Conservation (phyloP, 352 stramenopile species). For the Thalassiosira exigua region DNA sequence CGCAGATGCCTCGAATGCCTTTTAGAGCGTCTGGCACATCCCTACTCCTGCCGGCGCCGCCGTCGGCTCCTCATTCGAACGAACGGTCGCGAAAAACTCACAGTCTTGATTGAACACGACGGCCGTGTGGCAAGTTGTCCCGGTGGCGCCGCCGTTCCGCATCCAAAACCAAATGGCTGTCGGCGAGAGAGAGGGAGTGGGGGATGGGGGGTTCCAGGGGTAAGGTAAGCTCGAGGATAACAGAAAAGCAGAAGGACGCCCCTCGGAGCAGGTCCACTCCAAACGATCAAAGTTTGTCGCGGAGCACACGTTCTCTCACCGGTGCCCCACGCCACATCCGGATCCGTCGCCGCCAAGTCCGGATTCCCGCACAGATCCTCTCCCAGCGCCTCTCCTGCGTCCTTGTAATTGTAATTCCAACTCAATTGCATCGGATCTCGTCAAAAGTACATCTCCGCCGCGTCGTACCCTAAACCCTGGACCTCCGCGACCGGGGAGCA, state of each 20-base stretch:
- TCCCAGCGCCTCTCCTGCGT: conserved; percentile 16
- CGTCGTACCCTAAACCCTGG: conserved; percentile 6
- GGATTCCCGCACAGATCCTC: conserved; percentile 34
- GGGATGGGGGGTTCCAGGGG: too few relatives aligned
- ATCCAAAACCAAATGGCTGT: conserved; percentile 50
- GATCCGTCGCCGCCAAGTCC: conserved; percentile 40
- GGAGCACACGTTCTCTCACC: background rate
- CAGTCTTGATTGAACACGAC: too few relatives aligned
- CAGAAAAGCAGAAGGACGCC: too few relatives aligned
- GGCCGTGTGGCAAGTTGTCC: too few relatives aligned
- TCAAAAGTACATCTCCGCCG: conserved; percentile 23
- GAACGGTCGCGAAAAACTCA: too few relatives aligned
- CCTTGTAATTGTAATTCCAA: conserved; percentile 62
- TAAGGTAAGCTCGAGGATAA: background rate
- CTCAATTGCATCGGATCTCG: conserved; percentile 28
- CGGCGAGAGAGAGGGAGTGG: background rate
- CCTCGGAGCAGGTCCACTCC: too few relatives aligned
- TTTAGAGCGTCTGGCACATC: too few relatives aligned
- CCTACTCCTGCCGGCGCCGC: too few relatives aligned
- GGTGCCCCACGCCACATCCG: conserved; percentile 1
- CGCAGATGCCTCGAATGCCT: too few relatives aligned
- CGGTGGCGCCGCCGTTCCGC: conserved; percentile 4
- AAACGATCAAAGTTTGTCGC: background rate
- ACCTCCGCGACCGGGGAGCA: conserved; percentile 7
- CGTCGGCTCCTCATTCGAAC: too few relatives aligned